Base-by-base conservation (phyloP, 1,284 basidiomycete species). In the Pseudomicrostroma phylloplanum region DNA sequence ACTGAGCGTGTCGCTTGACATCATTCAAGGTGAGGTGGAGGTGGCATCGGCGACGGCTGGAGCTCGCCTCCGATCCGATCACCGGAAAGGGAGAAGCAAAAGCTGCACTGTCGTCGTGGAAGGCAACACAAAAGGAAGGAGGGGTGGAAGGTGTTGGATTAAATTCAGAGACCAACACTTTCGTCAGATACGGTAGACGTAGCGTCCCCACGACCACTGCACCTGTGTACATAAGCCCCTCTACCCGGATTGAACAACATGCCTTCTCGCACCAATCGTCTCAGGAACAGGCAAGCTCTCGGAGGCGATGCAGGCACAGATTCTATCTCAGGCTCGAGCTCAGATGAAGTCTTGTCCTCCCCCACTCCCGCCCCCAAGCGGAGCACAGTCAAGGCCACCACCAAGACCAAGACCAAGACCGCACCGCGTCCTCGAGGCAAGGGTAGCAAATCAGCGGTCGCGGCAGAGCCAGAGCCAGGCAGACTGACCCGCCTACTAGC, bases 1-100 rank as follows among this genome's bases (percentile, higher is more conserved):
- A n/a, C n/a, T n/a, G n/a, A n/a, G n/a, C n/a, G 46, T 48, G 46
- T 23, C 46, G n/a, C n/a, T 23, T 48, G 46, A n/a, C 23, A 48
- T 23, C n/a, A 48, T 23, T 23, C n/a, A 7, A 23, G 12, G 17
- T 48, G 17, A n/a, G n/a, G 46, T 23, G 46, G 46, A 48, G n/a
- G n/a, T n/a, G 46, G 23, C n/a, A 12, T 3, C n/a, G n/a, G 46
- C n/a, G 6, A 48, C 4, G 46, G 46, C 30, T 36, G 4, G 30
- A 3, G 9, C 9, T 9, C 30, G 30, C 30, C 30, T 36, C 30
- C 30, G 30, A 36, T 36, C 30, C 30, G 30, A 36, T 36, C 30
- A 4, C 30, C 46, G 46, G 46, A 48, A 11, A 7, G 46, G 7
- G 46, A 12, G 12, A 23, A 12, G 46, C 3, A 11, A 4, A 48